These are phyloP conservation scores for Trifolium fragiferum DNA, from an alignment of 306 rosid genomes.

Conservation along the genomic window DNA sequence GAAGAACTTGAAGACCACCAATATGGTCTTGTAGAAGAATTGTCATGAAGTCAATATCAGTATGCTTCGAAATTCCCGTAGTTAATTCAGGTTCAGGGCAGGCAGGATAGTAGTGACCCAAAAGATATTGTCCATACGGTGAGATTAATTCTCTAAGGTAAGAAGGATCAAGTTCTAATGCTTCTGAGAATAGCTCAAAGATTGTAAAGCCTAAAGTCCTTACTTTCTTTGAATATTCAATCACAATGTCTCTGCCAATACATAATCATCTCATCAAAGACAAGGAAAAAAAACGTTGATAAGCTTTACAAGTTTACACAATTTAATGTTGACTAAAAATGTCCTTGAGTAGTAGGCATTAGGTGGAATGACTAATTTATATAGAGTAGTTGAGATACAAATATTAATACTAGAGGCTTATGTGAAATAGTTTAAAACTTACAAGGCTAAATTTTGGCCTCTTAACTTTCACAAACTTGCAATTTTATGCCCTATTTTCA, in stretches of 20 bases:
- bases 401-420: too few relatives aligned
- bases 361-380: too few relatives aligned
- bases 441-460: too few relatives aligned
- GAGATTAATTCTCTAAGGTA: slow-evolving; percentile 6
- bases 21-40: slow-evolving; percentile 53
- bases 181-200: slow-evolving; percentile 46
- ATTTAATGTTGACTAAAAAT: too few relatives aligned
- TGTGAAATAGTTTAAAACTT: too few relatives aligned
- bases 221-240: slow-evolving; percentile 48
- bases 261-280: background rate
- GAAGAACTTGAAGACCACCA: slow-evolving; percentile 58
- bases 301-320: too few relatives aligned
- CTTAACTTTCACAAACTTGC: too few relatives aligned
- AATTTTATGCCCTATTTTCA: too few relatives aligned
- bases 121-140: background rate
- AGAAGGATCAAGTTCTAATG: slow-evolving; percentile 29
- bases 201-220: slow-evolving; percentile 35
- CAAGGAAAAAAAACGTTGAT: background rate
- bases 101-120: slow-evolving; percentile 45
- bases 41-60: slow-evolving; percentile 47
- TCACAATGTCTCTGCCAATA: slow-evolving; percentile 39
- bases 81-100: slow-evolving; percentile 56
- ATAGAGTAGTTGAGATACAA: too few relatives aligned
- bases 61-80: slow-evolving; percentile 39
- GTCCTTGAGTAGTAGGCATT: too few relatives aligned